Percentiles rank a stretch among this genome's conserved stretches.
phyloP scores from a whole-genome alignment of 2,329 filamentous ascomycete genomes.

The Ascochyta fabae region DNA sequence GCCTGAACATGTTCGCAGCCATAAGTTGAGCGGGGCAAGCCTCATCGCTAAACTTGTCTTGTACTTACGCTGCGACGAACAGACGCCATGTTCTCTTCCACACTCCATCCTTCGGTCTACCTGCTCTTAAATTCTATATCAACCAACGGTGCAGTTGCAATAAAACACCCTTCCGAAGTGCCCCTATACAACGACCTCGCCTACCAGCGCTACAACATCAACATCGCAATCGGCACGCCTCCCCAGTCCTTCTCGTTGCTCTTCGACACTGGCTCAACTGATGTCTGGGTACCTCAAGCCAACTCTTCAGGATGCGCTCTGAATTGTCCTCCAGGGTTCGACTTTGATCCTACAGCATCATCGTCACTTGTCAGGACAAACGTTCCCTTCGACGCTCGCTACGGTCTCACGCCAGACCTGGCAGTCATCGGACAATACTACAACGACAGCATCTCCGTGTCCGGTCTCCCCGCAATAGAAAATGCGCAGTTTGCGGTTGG shows the following conservation, averaged over 20 bases:
- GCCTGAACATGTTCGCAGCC: not conserved
- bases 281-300: conserved; percentile 18
- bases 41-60: not conserved
- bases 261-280: conserved; percentile 18
- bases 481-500: conserved; percentile 14
- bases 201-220: conserved; percentile 19
- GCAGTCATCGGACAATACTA: conserved; percentile 21
- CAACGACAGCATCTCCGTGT: conserved; percentile 16
- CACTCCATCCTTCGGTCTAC: not conserved
- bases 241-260: conserved; percentile 18
- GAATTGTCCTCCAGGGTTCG: conserved; percentile 13
- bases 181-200: conserved; percentile 7
- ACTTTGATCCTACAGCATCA: not conserved
- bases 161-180: not conserved
- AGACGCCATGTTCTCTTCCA: not conserved
- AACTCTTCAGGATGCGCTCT: conserved; percentile 20
- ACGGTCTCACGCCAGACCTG: conserved; percentile 21
- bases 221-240: conserved; percentile 17
- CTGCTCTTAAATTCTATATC: not conserved
- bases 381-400: conserved; percentile 19
- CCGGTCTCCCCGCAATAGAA: not conserved
- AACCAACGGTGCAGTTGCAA: not conserved
- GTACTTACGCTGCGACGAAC: not conserved
- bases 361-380: not conserved
- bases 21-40: not conserved